Evolutionary conservation across 345 rosid genomes (phyloP).

Genomic region (Eucalyptus sideroxylon): DNA sequence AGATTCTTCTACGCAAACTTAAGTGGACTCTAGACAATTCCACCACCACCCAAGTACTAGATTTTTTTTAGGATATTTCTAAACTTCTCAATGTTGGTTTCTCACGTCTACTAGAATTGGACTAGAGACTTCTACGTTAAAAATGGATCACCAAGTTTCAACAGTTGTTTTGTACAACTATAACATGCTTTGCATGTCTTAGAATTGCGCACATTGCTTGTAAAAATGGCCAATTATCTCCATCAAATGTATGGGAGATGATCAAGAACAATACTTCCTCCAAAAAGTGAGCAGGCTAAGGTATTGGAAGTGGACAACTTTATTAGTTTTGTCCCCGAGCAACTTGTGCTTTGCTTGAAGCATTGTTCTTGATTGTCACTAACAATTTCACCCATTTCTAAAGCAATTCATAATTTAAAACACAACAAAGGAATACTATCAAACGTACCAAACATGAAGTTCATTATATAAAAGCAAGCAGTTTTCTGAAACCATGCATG

Average conservation of each 20-base stretch:
- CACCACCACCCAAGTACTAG: background rate
- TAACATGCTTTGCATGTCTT: background rate
- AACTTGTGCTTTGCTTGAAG: background rate
- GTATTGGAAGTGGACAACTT: background rate
- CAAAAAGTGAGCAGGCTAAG: background rate
- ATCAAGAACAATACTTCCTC: background rate
- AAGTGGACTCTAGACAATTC: background rate
- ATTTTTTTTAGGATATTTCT: background rate
- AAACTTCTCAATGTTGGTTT: background rate
- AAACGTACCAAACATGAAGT: background rate
- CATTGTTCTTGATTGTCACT: background rate
- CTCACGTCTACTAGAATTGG: background rate
- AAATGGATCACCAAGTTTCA: background rate
- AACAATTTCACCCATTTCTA: background rate
- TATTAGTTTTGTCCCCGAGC: background rate
- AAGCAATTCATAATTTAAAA: background rate
- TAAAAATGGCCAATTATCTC: background rate
- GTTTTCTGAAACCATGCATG: background rate
- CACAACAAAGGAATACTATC: background rate
- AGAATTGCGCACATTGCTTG: background rate
- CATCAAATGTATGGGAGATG: background rate
- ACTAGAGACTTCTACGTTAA: background rate
- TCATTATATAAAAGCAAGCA: background rate
- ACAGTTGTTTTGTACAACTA: background rate
- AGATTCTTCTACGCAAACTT: background rate